Evolutionary conservation across 1,284 basidiomycete species (phyloP), one percentile per base, ranked within the genome.

Genomic region (Cerrena zonata): DNA sequence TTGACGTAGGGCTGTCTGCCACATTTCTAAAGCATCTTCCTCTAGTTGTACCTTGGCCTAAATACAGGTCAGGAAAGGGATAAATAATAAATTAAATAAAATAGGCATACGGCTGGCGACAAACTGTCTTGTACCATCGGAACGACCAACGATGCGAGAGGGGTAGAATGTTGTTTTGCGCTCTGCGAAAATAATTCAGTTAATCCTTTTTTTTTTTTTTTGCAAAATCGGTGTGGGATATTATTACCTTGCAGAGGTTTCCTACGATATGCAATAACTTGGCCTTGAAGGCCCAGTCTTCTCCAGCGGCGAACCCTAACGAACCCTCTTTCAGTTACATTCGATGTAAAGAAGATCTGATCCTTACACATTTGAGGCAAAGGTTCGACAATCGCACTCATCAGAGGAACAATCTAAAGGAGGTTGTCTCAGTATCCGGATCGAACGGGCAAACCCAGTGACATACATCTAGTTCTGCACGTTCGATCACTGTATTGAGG

Each of bases 261-360:
- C 82, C 84, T 40, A 91, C 78, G 4, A 88, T 82, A 4, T 76
- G 78, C 2, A 94, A 73, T 3, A 94, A 69, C 2, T 82, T 82
- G 1, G 75, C 76, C 64, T 92, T 94, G 72, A 92, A 88, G 19
- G 91, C 65, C 77, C 81, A 89, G 55, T 93, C 86, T 11, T 84
- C 81, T 22, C 80, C 84, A 4, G 83, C 80, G 47, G 73, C 68
- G 21, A 71, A 72, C 88, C 87, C 87, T 87, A 23, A 40, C 10
- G 21, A n/a, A 30, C 15, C 11, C 15, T 38, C 46, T 18, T 53
- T 34, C 39, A 24, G 50, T 44, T 51, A 34, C 30, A 34, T 34
- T 15, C 15, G 30, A 34, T 15, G 30, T 34, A 7, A 34, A 42
- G n/a, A n/a, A n/a, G n/a, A n/a, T n/a, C n/a, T n/a, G n/a, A n/a